Percentiles rank a stretch among this genome's conserved stretches.
Conservation (phyloP, 257 asterid species). For the Euphrasia confusa region DNA sequence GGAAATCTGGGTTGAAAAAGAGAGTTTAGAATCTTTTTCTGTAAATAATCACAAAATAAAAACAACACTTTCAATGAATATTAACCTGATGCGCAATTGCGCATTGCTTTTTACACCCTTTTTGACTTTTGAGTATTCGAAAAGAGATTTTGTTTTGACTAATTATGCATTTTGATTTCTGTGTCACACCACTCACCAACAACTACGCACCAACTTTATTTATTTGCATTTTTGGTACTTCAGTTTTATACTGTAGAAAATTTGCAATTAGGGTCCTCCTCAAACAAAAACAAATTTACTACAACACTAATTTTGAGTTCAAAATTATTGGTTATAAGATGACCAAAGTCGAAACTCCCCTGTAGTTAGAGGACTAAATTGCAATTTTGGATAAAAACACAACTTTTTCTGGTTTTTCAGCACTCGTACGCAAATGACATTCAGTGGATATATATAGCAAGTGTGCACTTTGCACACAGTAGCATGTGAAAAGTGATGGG, state of each 20-base stretch:
- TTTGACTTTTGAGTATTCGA: background rate
- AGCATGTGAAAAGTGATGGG: conserved; percentile 34
- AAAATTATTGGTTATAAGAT: no score
- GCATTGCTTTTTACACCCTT: background rate
- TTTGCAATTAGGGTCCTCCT: no score
- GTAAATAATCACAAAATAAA: no score
- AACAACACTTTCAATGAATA: background rate
- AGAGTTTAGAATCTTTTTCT: no score
- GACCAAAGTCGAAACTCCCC: no score
- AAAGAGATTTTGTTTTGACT: no score
- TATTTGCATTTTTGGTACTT: background rate
- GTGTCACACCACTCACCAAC: background rate
- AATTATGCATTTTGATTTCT: background rate
- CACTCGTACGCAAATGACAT: background rate
- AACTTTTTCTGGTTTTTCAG: background rate
- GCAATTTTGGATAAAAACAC: background rate
- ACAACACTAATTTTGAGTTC: no score
- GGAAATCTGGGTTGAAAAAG: no score
- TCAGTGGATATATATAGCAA: background rate
- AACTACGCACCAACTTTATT: background rate
- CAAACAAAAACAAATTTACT: no score
- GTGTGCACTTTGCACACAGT: background rate
- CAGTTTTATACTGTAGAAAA: no score
- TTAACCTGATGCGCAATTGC: background rate
- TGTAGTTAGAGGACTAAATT: background rate